These are phyloP conservation scores for Globisporangium paddicum DNA, from an alignment of 352 stramenopile genomes.

Conservation along the genomic window DNA sequence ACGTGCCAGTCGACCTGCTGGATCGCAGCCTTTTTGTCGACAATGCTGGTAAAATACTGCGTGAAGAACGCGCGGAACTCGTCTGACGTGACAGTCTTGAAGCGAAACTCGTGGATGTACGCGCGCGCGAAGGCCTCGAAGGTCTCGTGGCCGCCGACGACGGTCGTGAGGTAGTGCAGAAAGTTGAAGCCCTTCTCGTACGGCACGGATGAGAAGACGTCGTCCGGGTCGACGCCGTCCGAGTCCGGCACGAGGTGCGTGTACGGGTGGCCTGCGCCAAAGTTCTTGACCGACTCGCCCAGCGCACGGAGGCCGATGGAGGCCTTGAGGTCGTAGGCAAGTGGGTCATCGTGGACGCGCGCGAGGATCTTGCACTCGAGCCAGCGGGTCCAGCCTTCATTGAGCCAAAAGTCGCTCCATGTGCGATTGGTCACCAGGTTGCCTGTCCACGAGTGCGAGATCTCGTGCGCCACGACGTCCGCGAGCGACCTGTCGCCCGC, in stretches of 20 bases:
- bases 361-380: slow-evolving; percentile 97
- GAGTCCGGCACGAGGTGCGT: slow-evolving; percentile 86
- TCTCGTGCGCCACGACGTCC: slow-evolving; percentile 97
- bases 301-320: slow-evolving; percentile 40
- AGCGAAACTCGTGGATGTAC: slow-evolving; percentile 90
- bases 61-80: slow-evolving; percentile 76
- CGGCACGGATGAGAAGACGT: slow-evolving; percentile 92
- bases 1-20: slow-evolving; percentile 89
- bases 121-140: slow-evolving; percentile 88
- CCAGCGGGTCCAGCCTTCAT: slow-evolving; percentile 98
- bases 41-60: slow-evolving; percentile 57
- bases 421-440: slow-evolving; percentile 97
- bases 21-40: slow-evolving; percentile 31
- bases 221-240: slow-evolving; percentile 93
- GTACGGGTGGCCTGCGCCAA: slow-evolving; percentile 70
- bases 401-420: slow-evolving; percentile 98
- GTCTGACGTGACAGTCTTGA: slow-evolving; percentile 79
- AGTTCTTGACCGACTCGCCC: slow-evolving; percentile 36
- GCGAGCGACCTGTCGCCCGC: slow-evolving; percentile 93
- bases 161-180: slow-evolving; percentile 69
- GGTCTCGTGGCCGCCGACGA: slow-evolving; percentile 34
- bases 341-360: slow-evolving; percentile 35
- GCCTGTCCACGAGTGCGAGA: slow-evolving; percentile 95
- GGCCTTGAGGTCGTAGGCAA: slow-evolving; percentile 51
- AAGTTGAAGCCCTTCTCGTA: slow-evolving; percentile 95